Evolutionary conservation across 768 basidiomycete species (phyloP), one percentile per base, ranked within the genome.

Genomic region (Amanita subjunquillea): DNA sequence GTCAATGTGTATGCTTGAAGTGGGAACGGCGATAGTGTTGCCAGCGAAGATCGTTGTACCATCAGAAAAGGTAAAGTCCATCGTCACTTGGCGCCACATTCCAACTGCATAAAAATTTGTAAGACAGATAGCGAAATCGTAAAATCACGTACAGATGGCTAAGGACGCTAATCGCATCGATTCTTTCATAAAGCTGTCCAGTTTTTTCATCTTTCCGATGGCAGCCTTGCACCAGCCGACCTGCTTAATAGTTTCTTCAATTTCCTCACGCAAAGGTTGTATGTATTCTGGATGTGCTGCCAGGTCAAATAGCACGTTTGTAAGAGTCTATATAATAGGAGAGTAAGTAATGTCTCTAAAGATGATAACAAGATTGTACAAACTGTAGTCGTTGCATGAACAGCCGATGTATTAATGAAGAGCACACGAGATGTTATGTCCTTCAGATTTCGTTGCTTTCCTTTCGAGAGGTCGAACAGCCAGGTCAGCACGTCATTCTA

Each of bases 141-240:
- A 13, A 15, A 6, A 4, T 12, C 8, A 36, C 32, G 8, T 56
- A 72, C 71, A 22, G 20, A 53, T 58, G 4, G 8, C 17, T 20
- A 61, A 53, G 0, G 65, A 64, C 5, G 60, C 60, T 22, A 62
- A 51, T 2, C 71, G 63, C 44, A 62, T 61, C 0, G 67, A 69
- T 51, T 76, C 76, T 30, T 69, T 67, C 10, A 75, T 52, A 56
- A 75, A 74, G 52, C 74, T 76, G 53, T 75, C 74, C n/a, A 75
- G 46, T 54, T 71, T 69, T 51, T 66, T 60, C 66, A 77, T 67
- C 47, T 70, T 69, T 4, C 59, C 60, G 17, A 75, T 52, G 0
- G 66, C 60, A 6, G 60, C 57, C 50, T 70, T 71, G 0, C 62
- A 59, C 66, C 71, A 76, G 32, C 68, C 74, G 29, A 73, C 65